Evolutionary conservation across 163 green algal genomes (phyloP).

Genomic region (Scenedesmus sp.): DNA sequence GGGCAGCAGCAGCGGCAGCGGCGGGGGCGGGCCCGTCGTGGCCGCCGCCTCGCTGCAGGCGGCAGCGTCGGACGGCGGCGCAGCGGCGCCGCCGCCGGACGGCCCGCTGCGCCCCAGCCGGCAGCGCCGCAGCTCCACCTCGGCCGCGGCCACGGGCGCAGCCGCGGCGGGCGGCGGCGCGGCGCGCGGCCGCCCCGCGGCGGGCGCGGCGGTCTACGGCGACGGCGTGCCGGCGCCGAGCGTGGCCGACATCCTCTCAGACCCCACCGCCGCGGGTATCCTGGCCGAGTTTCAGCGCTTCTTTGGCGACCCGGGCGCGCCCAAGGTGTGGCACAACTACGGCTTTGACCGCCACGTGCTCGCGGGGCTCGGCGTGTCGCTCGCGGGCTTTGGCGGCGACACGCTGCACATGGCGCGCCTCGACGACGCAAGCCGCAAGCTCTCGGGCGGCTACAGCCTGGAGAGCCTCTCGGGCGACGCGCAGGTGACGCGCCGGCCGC

Average conservation of each 20-base stretch:
- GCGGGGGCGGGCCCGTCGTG: no score
- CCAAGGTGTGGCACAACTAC: constrained; percentile 99
- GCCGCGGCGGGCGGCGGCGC: neutral
- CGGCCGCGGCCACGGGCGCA: constrained; percentile 36
- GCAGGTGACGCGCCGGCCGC: constrained; percentile 15
- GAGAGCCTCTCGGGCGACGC: constrained; percentile 68
- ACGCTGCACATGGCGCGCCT: constrained; percentile 99
- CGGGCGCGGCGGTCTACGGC: constrained; percentile 4
- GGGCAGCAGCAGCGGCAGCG: constrained; percentile 6
- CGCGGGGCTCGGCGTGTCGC: constrained; percentile 62
- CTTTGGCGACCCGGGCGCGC: constrained; percentile 67
- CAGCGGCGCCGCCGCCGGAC: neutral
- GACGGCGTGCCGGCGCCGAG: neutral
- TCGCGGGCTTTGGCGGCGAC: constrained; percentile 89
- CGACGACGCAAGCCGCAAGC: constrained; percentile 78
- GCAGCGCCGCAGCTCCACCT: constrained; percentile 12
- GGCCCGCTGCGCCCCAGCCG: neutral
- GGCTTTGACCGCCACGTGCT: constrained; percentile 97
- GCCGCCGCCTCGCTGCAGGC: no score
- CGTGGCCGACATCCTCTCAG: constrained; percentile 8
- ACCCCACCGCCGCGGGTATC: constrained; percentile 49
- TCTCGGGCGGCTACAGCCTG: constrained; percentile 72
- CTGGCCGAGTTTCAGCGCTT: constrained; percentile 74
- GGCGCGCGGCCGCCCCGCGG: neutral
- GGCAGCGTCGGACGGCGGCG: neutral